These are phyloP conservation scores for Ceratobasidium papillatum DNA, from an alignment of 1,284 basidiomycete genomes.

Conservation along the genomic window DNA sequence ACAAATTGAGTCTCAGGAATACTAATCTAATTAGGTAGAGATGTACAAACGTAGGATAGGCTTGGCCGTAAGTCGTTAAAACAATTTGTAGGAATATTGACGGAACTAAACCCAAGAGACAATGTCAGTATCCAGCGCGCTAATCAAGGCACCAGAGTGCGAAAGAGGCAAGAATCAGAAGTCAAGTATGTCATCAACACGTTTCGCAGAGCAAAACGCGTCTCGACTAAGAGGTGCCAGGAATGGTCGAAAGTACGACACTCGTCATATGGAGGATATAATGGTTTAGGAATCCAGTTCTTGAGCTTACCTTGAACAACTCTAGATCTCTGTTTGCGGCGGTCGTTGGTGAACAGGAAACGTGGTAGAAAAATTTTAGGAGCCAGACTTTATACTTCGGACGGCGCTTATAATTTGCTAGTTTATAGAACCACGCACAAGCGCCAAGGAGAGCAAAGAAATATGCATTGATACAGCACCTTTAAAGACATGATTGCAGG, in stretches of 20 bases:
- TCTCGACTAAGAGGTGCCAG: constrained; percentile 42
- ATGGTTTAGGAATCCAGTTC: not conserved
- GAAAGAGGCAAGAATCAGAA: constrained; percentile 36
- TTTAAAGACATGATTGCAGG: not conserved
- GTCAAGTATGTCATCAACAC: constrained; percentile 42
- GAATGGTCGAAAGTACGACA: constrained; percentile 33
- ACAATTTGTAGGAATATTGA: not conserved
- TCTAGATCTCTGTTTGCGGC: not conserved
- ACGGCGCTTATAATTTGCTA: constrained; percentile 22
- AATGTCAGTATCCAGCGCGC: not conserved
- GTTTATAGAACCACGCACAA: not conserved
- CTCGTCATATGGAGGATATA: constrained; percentile 28
- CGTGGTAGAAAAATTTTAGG: constrained; percentile 5
- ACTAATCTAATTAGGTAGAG: constrained; percentile 4
- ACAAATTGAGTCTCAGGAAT: constrained; percentile 17
- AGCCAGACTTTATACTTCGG: not conserved
- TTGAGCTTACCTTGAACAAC: constrained; percentile 13
- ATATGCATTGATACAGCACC: constrained; percentile 30
- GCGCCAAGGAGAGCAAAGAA: not conserved
- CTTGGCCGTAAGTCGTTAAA: constrained; percentile 7
- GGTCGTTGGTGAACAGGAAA: not conserved
- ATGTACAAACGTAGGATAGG: constrained; percentile 35
- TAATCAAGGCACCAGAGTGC: constrained; percentile 3
- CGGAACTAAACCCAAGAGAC: constrained; percentile 17
- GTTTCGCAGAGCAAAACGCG: constrained; percentile 38